Evolutionary conservation across 106 monocot species (phyloP).

Genomic region (Narthecium ossifragum): DNA sequence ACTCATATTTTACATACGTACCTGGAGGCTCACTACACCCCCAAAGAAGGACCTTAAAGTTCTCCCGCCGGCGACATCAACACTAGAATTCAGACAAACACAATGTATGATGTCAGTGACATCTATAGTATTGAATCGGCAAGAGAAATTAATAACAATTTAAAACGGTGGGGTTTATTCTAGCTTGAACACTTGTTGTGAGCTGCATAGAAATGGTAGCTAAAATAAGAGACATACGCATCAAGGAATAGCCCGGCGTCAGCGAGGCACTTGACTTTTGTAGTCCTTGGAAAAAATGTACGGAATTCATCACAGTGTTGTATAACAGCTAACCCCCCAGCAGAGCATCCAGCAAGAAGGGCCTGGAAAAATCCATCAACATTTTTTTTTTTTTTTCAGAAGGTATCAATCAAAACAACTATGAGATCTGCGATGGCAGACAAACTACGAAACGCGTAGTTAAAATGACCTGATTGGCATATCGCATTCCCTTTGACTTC

Average conservation of each 20-base stretch:
- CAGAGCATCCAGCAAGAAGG: slow-evolving; percentile 92
- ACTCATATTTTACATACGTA: slow-evolving; percentile 4
- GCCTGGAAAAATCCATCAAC: slow-evolving; percentile 48
- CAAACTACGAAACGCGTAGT: too few relatives aligned
- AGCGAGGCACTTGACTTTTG: slow-evolving; percentile 70
- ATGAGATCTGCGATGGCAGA: too few relatives aligned
- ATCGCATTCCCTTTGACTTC: slow-evolving; percentile 37
- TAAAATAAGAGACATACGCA: slow-evolving; percentile 38
- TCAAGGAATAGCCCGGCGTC: slow-evolving; percentile 96
- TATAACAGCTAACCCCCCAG: slow-evolving; percentile 75
- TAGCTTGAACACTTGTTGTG: too few relatives aligned
- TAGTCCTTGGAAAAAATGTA: slow-evolving; percentile 43
- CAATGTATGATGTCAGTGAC: too few relatives aligned
- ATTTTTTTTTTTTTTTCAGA: too few relatives aligned
- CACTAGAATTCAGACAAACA: too few relatives aligned
- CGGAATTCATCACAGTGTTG: slow-evolving; percentile 80
- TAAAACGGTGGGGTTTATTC: too few relatives aligned
- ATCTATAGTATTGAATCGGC: too few relatives aligned
- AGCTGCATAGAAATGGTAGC: too few relatives aligned
- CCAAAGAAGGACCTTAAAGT: slow-evolving; percentile 62
- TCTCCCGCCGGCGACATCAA: slow-evolving; percentile 69
- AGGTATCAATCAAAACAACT: too few relatives aligned
- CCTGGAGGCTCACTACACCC: slow-evolving; percentile 80
- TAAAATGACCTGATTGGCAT: slow-evolving; percentile 27
- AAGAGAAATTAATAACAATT: too few relatives aligned